phyloP scores from a whole-genome alignment of 768 basidiomycete species.

The Boletales sp. region DNA sequence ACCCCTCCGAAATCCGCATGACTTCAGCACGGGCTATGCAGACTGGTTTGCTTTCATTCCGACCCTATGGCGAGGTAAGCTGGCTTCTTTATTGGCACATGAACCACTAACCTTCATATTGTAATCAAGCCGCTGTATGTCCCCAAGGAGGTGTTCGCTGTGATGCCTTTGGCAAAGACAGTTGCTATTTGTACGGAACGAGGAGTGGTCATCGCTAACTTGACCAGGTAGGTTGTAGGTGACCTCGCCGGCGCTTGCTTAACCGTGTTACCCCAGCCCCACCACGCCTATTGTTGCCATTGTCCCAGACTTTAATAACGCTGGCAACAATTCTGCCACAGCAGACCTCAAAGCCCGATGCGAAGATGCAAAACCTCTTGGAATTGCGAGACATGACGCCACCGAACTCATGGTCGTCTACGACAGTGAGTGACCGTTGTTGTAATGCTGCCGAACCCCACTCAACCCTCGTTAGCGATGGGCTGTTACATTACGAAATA shows the following conservation, averaged over 20 bases:
- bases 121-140: slow-evolving; percentile 56
- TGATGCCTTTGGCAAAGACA: slow-evolving; percentile 57
- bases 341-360: slow-evolving; percentile 55
- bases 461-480: slow-evolving; percentile 44
- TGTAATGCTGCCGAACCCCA: neutral
- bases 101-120: slow-evolving; percentile 2
- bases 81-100: neutral
- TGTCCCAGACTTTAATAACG: slow-evolving; percentile 57
- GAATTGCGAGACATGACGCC: slow-evolving; percentile 53
- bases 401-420: slow-evolving; percentile 69
- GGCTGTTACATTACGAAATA: slow-evolving; percentile 75
- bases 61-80: slow-evolving; percentile 63
- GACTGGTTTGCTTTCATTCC: slow-evolving; percentile 43
- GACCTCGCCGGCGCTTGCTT: neutral
- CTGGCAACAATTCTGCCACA: slow-evolving; percentile 38
- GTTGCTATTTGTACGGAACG: slow-evolving; percentile 64
- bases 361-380: slow-evolving; percentile 59
- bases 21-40: slow-evolving; percentile 34
- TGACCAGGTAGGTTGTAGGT: slow-evolving; percentile 52
- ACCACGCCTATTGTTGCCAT: slow-evolving; percentile 40
- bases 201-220: slow-evolving; percentile 64
- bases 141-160: slow-evolving; percentile 64
- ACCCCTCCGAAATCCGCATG: slow-evolving; percentile 34
- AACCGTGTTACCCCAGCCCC: slow-evolving; percentile 30
- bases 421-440: slow-evolving; percentile 49